Conservation (phyloP, 306 rosid species). For the Sechiopsis laciniata region DNA sequence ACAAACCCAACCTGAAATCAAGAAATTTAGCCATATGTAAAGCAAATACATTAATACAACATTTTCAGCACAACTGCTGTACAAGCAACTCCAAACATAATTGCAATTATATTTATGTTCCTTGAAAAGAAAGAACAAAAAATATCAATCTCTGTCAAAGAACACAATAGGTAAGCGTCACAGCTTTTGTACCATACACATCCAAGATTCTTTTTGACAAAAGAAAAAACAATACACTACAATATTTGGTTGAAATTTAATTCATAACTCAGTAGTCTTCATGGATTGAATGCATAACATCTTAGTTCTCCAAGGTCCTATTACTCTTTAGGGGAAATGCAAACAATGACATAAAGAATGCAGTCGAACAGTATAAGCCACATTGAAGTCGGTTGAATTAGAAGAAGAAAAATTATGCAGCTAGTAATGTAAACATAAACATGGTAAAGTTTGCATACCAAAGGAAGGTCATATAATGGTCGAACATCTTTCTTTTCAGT, state of each 20-base stretch:
- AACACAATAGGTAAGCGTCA: not conserved
- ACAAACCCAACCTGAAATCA: slow-evolving; percentile 80
- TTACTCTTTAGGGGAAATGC: no score
- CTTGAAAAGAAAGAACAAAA: not conserved
- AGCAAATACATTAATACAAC: not conserved
- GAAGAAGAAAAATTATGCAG: not conserved
- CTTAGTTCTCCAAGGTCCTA: no score
- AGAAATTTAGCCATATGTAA: slow-evolving; percentile 7
- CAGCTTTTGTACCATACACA: no score
- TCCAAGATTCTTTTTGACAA: no score
- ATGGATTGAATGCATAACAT: no score
- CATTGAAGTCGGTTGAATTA: not conserved
- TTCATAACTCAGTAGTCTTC: no score
- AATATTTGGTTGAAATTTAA: no score
- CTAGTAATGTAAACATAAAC: not conserved
- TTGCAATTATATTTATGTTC: not conserved
- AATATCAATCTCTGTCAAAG: not conserved
- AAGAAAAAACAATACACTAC: no score
- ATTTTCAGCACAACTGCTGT: slow-evolving; percentile 1
- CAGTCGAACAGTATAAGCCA: not conserved
- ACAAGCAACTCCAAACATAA: not conserved
- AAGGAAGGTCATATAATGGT: slow-evolving; percentile 52
- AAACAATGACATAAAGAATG: no score
- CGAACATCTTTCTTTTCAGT: slow-evolving; percentile 55
- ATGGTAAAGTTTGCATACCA: slow-evolving; percentile 52